Conservation (phyloP, 2,329 filamentous ascomycete genomes). For the Colletotrichum gloeosporioides region DNA sequence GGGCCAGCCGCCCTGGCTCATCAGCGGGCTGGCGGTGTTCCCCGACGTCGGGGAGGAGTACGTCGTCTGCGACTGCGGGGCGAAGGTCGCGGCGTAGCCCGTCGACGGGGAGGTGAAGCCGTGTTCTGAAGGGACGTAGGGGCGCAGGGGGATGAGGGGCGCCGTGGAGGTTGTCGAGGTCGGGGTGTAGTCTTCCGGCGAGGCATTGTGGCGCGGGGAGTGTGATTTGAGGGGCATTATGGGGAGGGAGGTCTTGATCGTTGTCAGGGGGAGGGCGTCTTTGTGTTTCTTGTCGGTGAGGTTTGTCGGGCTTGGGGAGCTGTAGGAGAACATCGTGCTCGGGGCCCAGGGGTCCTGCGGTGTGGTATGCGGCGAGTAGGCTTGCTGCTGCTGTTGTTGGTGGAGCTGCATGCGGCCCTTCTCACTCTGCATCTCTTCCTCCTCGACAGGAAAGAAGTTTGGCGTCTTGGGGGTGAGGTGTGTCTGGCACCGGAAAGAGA, state of each 20-base stretch:
- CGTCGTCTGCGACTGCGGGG: not conserved
- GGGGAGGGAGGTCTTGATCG: constrained; percentile 16
- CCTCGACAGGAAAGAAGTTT: constrained; percentile 38
- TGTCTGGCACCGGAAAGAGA: constrained; percentile 58
- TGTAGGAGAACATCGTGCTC: constrained; percentile 16
- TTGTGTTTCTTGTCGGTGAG: constrained; percentile 4
- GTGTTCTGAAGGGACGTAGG: constrained; percentile 35
- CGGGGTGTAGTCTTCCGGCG: constrained; percentile 31
- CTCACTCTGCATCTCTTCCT: constrained; percentile 28
- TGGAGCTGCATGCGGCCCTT: constrained; percentile 22
- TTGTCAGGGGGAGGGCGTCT: not conserved
- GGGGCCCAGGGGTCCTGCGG: not conserved
- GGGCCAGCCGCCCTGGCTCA: constrained; percentile 18
- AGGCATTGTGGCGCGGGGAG: constrained; percentile 12
- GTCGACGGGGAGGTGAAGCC: constrained; percentile 23
- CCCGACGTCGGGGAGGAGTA: constrained; percentile 14
- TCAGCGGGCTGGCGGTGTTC: constrained; percentile 21
- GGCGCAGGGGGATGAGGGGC: constrained; percentile 35
- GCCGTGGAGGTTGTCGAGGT: constrained; percentile 37
- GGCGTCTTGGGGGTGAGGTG: constrained; percentile 45
- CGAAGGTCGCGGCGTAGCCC: not conserved
- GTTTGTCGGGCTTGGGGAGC: not conserved
- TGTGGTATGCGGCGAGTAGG: not conserved
- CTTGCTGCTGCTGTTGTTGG: not conserved
- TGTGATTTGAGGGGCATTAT: constrained; percentile 5